phyloP scores from a whole-genome alignment of 2,329 filamentous ascomycete genomes.

The Thelonectria blattea region DNA sequence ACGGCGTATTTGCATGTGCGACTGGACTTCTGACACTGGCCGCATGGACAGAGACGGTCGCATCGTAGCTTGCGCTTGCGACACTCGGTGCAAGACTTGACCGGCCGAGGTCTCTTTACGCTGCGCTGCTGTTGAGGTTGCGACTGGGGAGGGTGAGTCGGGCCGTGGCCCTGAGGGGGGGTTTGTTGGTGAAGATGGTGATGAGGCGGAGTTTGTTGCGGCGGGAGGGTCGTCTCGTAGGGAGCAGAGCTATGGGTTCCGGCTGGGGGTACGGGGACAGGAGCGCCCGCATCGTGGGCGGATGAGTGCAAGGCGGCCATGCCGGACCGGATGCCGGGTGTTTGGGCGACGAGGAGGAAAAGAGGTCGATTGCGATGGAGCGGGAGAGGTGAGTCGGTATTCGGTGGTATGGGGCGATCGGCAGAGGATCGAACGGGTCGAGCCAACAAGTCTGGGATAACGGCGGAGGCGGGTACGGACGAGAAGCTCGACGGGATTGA shows the following conservation, averaged over 20 bases:
- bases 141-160: slow-evolving; percentile 27
- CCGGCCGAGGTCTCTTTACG: slow-evolving; percentile 60
- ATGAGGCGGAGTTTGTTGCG: slow-evolving; percentile 37
- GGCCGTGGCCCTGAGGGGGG: slow-evolving; percentile 31
- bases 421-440: not conserved
- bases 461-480: slow-evolving; percentile 17
- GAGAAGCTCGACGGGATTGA: slow-evolving; percentile 13
- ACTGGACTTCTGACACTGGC: slow-evolving; percentile 64
- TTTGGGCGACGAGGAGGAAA: slow-evolving; percentile 10
- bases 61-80: slow-evolving; percentile 64
- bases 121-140: slow-evolving; percentile 47
- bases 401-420: slow-evolving; percentile 11
- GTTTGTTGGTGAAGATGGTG: slow-evolving; percentile 38
- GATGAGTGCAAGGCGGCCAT: slow-evolving; percentile 36
- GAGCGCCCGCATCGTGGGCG: slow-evolving; percentile 32
- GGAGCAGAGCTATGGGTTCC: slow-evolving; percentile 29
- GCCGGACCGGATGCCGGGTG: slow-evolving; percentile 18
- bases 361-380: slow-evolving; percentile 9
- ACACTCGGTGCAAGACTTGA: slow-evolving; percentile 63
- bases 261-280: slow-evolving; percentile 25
- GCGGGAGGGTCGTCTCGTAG: slow-evolving; percentile 35
- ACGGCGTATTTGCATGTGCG: slow-evolving; percentile 60
- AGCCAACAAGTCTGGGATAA: slow-evolving; percentile 8
- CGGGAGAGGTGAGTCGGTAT: slow-evolving; percentile 7
- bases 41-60: slow-evolving; percentile 62